Conservation (phyloP, 495 filamentous ascomycete genomes). For the Aspergillus taichungensis region DNA sequence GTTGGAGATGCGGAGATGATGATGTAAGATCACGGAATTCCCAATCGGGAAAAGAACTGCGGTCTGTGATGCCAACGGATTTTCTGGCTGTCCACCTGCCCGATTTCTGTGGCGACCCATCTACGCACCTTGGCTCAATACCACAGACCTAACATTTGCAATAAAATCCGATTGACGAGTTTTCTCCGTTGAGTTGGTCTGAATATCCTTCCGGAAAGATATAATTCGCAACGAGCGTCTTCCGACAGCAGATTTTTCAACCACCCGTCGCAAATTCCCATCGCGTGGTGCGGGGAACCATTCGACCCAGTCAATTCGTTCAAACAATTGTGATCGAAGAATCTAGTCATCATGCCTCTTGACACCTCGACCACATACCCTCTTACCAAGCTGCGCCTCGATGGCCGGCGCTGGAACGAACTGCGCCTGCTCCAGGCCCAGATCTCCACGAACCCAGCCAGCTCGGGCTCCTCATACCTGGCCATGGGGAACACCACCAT, state of each 20-base stretch:
- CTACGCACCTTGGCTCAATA: background rate
- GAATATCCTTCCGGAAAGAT: background rate
- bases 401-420: slow-evolving; percentile 97
- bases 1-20: slow-evolving; percentile 5
- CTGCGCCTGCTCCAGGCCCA: slow-evolving; percentile 81
- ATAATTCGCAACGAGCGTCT: background rate
- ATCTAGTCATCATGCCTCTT: slow-evolving; percentile 61
- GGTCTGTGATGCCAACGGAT: slow-evolving; percentile 2
- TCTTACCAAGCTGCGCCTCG: slow-evolving; percentile 78
- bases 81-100: slow-evolving; percentile 8
- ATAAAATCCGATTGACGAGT: too few species aligned
- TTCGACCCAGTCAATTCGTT: background rate
- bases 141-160: too few species aligned
- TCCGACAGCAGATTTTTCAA: background rate
- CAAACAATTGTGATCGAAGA: background rate
- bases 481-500: slow-evolving; percentile 96
- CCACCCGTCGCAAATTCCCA: background rate
- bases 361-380: slow-evolving; percentile 77
- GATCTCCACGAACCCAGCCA: slow-evolving; percentile 82
- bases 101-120: slow-evolving; percentile 1
- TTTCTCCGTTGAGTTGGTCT: too few species aligned
- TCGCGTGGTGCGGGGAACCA: slow-evolving; percentile 13
- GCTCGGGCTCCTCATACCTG: slow-evolving; percentile 83
- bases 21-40: slow-evolving; percentile 6
- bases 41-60: slow-evolving; percentile 14